Base-by-base conservation (phyloP, 805 yeast genomes). In the Candida schatavii region DNA sequence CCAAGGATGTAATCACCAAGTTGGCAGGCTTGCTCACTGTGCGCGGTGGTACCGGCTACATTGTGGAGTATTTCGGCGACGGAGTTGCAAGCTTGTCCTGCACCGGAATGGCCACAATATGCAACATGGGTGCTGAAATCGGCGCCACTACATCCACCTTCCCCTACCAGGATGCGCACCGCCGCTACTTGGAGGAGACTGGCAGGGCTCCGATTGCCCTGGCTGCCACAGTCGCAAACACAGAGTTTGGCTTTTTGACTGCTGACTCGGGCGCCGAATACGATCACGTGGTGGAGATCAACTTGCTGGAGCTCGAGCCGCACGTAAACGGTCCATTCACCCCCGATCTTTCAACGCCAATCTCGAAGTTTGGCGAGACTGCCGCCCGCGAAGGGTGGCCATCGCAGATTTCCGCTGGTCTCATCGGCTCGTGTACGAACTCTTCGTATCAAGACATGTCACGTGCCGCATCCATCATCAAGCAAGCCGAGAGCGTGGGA, bases 51-150 rank as follows among this genome's bases (percentile, higher is more conserved):
- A 93, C 99, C 42, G 98, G 98, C 49, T 82, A 75, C 64, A 89
- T 93, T 58, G 90, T 93, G 40, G 99, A 93, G 72, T 93, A 93
- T 73, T 91, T 88, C 60, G 99, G 99, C 61, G 88, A 83, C 42
- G 99, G 99, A 72, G 95, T 89, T 35, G 74, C 83, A 47, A 72
- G 85, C 41, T 78, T 93, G 57, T 84, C 95, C 19, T 88, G 96
- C 74, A 93, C 99, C 27, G 99, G 99, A 73, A 93, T 93, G 99
- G 99, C 96, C 47, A 93, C 99, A 46, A 91, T 93, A 65, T 91
- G 98, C 78, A 93, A 93, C 70, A 93, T 93, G 99, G 99, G 99
- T 64, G 99, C 99, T 42, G 99, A 93, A 72, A 89, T 93, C 45
- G 99, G 99, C 68, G 99, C 99, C 34, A 93, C 99, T 29, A 93